Percentiles rank a stretch among this genome's conserved stretches.
Evolutionary conservation across 306 rosid species (phyloP).

Genomic region (Cyclanthera cordifolia): DNA sequence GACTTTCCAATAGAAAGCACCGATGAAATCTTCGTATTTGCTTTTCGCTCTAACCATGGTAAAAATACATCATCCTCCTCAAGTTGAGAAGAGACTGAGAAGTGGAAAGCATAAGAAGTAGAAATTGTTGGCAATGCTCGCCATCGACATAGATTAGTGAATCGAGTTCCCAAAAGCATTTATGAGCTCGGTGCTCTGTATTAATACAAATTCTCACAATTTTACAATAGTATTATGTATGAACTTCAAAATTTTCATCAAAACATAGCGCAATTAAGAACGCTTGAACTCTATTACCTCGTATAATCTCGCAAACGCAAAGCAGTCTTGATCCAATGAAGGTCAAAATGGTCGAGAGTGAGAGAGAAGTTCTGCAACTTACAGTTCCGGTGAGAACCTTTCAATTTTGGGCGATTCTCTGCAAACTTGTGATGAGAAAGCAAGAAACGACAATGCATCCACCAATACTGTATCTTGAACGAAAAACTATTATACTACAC

Average conservation of each 20-base stretch:
- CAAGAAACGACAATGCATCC: no score
- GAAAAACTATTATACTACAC: no score
- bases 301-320: neutral
- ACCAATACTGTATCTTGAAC: no score
- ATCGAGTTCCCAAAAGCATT: slow-evolving; percentile 33
- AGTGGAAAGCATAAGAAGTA: slow-evolving; percentile 20
- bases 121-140: slow-evolving; percentile 12
- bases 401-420: neutral
- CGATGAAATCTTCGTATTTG: slow-evolving; percentile 36
- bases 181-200: slow-evolving; percentile 3
- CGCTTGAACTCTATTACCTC: neutral
- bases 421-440: no score
- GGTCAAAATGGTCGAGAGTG: neutral
- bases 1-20: slow-evolving; percentile 50
- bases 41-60: slow-evolving; percentile 59
- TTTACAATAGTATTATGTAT: neutral
- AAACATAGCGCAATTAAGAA: neutral
- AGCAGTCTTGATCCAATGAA: neutral
- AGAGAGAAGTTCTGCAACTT: neutral
- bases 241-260: neutral
- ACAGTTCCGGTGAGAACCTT: neutral
- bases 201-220: neutral
- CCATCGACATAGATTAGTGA: slow-evolving; percentile 18
- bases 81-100: slow-evolving; percentile 18
- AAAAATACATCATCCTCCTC: slow-evolving; percentile 40